phyloP scores from a whole-genome alignment of 495 filamentous ascomycete genomes.

The Penicillium steckii region DNA sequence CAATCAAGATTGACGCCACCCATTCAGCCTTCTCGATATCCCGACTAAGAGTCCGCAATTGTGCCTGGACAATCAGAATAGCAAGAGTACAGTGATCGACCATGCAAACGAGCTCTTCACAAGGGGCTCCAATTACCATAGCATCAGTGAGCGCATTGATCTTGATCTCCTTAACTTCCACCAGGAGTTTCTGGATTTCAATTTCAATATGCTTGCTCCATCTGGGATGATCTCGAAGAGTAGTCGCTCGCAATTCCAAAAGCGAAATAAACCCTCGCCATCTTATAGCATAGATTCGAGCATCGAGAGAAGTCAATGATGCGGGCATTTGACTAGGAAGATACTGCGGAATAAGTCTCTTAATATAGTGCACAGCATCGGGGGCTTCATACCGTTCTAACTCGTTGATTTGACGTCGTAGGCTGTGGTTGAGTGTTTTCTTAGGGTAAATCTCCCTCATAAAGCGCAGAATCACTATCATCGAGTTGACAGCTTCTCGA shows the following conservation, averaged over 20 bases:
- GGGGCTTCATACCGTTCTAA: neutral
- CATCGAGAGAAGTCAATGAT: neutral
- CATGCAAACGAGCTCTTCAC: neutral
- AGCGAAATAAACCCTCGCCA: neutral
- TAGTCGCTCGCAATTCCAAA: neutral
- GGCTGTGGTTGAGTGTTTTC: neutral
- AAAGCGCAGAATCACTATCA: neutral
- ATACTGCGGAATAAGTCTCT: neutral
- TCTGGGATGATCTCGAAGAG: neutral
- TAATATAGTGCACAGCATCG: neutral
- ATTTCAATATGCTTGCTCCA: neutral
- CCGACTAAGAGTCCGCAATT: neutral
- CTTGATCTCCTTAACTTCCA: neutral
- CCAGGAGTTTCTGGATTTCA: neutral
- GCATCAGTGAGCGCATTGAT: neutral
- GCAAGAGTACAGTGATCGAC: neutral
- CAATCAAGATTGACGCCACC: neutral
- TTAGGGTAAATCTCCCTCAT: neutral
- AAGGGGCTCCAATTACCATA: neutral
- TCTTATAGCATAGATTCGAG: neutral
- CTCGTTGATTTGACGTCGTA: neutral
- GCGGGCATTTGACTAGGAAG: neutral
- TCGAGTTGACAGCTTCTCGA: neutral
- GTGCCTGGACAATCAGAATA: neutral
- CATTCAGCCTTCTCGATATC: neutral